A percentile compares a stretch with the other conserved stretches of the same genome.
These are phyloP conservation scores for Baorangia bicolor DNA, from an alignment of 768 basidiomycete species.

Conservation along the genomic window DNA sequence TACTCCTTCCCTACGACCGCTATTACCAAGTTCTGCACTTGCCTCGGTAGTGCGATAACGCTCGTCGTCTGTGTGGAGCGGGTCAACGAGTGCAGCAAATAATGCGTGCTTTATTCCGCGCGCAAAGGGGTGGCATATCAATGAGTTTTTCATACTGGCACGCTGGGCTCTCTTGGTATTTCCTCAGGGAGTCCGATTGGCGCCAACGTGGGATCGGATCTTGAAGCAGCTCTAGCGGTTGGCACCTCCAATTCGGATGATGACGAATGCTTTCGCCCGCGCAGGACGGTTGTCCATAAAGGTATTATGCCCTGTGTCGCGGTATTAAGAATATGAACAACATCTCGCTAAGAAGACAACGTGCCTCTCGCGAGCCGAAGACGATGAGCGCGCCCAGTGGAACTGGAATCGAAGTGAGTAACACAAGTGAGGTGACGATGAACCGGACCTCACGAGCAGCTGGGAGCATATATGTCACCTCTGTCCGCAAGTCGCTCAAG, in stretches of 20 bases:
- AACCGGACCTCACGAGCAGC: constrained; percentile 42
- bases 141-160: constrained; percentile 12
- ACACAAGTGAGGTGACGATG: not conserved
- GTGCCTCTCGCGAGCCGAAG: constrained; percentile 50
- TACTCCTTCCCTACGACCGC: constrained; percentile 14
- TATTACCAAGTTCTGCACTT: not conserved
- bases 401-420: constrained; percentile 34
- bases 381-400: constrained; percentile 48
- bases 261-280: constrained; percentile 8
- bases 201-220: constrained; percentile 11
- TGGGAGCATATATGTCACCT: constrained; percentile 48
- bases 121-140: not conserved
- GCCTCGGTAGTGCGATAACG: not conserved
- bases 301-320: constrained; percentile 38
- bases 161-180: not conserved
- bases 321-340: not conserved
- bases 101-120: constrained; percentile 1
- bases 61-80: not conserved
- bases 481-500: constrained; percentile 25
- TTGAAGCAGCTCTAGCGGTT: constrained; percentile 23
- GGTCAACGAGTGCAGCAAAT: not conserved
- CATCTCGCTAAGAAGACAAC: not conserved
- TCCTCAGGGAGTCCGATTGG: not conserved
- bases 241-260: constrained; percentile 18
- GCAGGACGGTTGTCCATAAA: constrained; percentile 29